Base-by-base conservation (phyloP, 2,329 filamentous ascomycete genomes). In the Cytospora mali region DNA sequence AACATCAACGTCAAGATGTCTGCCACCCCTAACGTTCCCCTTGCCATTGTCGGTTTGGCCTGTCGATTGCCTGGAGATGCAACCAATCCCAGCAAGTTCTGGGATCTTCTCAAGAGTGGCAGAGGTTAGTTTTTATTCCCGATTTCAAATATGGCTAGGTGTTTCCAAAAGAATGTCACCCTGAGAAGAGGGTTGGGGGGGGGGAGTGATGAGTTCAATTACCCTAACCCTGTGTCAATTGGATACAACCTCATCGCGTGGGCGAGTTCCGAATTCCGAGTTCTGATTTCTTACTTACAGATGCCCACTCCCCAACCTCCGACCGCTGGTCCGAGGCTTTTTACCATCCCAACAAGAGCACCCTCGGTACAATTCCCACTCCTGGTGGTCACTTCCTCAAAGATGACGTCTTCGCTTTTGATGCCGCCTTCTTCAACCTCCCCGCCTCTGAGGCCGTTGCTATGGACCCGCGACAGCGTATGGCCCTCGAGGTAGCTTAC, bases 311-410 rank as follows among this genome's bases (percentile, higher is more conserved):
- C 28, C 59, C 59, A n/a, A 61, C 81, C 2, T 68, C 74, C 23
- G 74, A 79, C 18, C 75, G 82, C 27, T 77, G 84, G 63, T 77
- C 80, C 33, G 74, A 79, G 23, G 78, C 77, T 18, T 84, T 82
- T 66, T 81, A 79, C 66, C 82, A 84, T 65, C 81, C 81, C 0
- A 79, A 33, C 77, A 80, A 66, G 80, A 80, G 54, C 77, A 76
- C 65, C 78, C 81, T 70, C 67, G 77, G 66, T 68, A 27, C 55
- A 10, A 21, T 46, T 13, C 62, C 50, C 18, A 31, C 53, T 9
- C 21, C 55, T 16, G 62, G 57, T 16, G 27, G 39, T 4, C 50
- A 49, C 33, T 62, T 56, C 5, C 50, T 48, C 31, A 58, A 55
- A 39, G 55, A 60, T 42, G 54, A 64, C 42, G 46, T 61, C 11